Evolutionary conservation across 1,139 yeast genomes (phyloP).

Genomic region (Blastobotrys buckinghamii): DNA sequence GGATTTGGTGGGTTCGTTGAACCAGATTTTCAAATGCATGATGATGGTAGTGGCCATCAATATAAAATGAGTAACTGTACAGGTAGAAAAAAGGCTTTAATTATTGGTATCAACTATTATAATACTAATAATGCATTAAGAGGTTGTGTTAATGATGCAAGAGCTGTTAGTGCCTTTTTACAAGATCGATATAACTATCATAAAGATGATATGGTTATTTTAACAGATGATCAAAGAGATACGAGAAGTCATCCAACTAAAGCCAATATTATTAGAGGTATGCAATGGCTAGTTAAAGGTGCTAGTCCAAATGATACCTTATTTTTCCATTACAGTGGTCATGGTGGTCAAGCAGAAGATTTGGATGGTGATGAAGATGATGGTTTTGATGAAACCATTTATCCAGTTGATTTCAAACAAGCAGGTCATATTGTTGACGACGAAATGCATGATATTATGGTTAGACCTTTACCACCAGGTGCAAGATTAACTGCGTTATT

Average conservation of each 20-base stretch:
- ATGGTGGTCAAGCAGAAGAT: slow-evolving; percentile 82
- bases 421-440: slow-evolving; percentile 80
- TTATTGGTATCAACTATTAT: slow-evolving; percentile 82
- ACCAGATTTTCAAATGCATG: slow-evolving; percentile 36
- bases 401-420: slow-evolving; percentile 79
- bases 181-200: slow-evolving; percentile 57
- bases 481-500: slow-evolving; percentile 82
- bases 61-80: slow-evolving; percentile 72
- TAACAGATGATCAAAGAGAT: slow-evolving; percentile 70
- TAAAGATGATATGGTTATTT: slow-evolving; percentile 73
- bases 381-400: slow-evolving; percentile 84
- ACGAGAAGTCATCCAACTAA: slow-evolving; percentile 65
- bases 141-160: slow-evolving; percentile 73
- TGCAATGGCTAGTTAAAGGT: slow-evolving; percentile 82
- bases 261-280: slow-evolving; percentile 74
- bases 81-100: slow-evolving; percentile 73
- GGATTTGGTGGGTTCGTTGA: slow-evolving; percentile 20
- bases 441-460: slow-evolving; percentile 76
- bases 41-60: slow-evolving; percentile 34
- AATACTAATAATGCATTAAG: slow-evolving; percentile 64
- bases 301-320: slow-evolving; percentile 69
- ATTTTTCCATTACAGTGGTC: slow-evolving; percentile 87
- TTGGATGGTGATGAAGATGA: slow-evolving; percentile 86
- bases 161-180: slow-evolving; percentile 34
- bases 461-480: slow-evolving; percentile 70